Evolutionary conservation across 2,329 filamentous ascomycete genomes (phyloP), one percentile per base, ranked within the genome.

Genomic region (Sclerotinia sclerotiorum): DNA sequence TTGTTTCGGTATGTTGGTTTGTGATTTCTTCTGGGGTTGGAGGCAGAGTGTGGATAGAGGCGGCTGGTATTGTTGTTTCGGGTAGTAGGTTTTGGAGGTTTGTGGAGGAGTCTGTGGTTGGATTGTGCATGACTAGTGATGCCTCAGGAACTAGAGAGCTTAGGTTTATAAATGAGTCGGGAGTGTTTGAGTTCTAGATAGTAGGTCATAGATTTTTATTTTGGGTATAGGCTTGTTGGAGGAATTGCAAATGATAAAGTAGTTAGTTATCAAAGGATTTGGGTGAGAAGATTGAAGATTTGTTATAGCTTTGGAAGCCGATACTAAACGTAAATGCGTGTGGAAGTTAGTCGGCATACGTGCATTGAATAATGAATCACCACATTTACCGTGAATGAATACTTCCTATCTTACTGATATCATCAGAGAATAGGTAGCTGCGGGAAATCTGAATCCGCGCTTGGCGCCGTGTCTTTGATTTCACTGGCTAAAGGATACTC

Each of bases 341-440:
- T 29, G n/a, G 21, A 19, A 27, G 8, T 21, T 63, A 4, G 32
- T 51, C 39, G 32, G 29, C 1, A 42, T 27, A 7, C 7, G 17
- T 27, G 6, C 8, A 51, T 51, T 27, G 46, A 63, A 63, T 63
- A 21, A 63, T 11, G 15, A 63, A 27, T 42, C 46, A 51, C 29
- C 29, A 21, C 29, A 51, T 51, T 51, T 1, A 8, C 8, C 48
- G 60, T 63, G 60, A 63, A 63, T 63, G 21, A 51, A 63, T 51
- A 6, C 8, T 63, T 10, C 15, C 19, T 27, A 13, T 39, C 2
- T 42, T n/a, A 62, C n/a, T 27, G 13, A 21, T 21, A 24, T 7
- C n/a, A 27, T 51, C 32, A 27, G 60, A 42, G 15, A 35, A 21
- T 0, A 39, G 13, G 5, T 35, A 39, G 13, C 13, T 35, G 7